Base-by-base conservation (phyloP, 768 basidiomycete species). In the Astraeus odoratus region DNA sequence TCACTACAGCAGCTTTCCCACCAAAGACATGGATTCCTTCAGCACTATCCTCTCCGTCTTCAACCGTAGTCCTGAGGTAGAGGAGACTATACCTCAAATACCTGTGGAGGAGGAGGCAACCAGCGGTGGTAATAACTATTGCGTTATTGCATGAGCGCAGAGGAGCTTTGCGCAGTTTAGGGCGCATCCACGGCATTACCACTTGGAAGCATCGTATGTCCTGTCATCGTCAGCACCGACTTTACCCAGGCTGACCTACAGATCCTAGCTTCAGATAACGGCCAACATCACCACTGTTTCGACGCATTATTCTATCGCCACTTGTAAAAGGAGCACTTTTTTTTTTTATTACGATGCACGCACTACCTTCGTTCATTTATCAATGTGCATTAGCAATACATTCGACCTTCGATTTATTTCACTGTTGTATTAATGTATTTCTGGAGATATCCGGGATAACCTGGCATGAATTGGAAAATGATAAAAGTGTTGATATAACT, bases 21-120 rank as follows among this genome's bases (percentile, higher is more conserved):
- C 30, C 34, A 30, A 38, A 47, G 45, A 8, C n/a, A 60, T 60
- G 59, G 59, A 60, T 38, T 44, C 51, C 23, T 54, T 60, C 43
- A 50, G 3, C 43, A 39, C 45, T n/a, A 24, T 51, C 39, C 30
- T 52, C 22, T 51, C 57, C 4, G 18, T 54, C 39, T 49, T 61
- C 10, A 29, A 40, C 26, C 37, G n/a, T 35, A 29, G 47, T 4
- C 37, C 44, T 23, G 13, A 38, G 1, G 44, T 45, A 8, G 27
- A 36, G 12, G 12, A 48, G 16, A 27, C 18, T 5, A 8, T 16
- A 9, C 36, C 47, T 2, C 49, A 57, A 13, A 36, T 39, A n/a
- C 59, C 57, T 5, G 49, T 51, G 8, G 51, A 58, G 3, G 37
- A 45, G 33, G 39, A 26, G 4, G n/a, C 45, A 2, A 27, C 25